phyloP scores from a whole-genome alignment of 805 yeast genomes.

The Lipomyces sp. region DNA sequence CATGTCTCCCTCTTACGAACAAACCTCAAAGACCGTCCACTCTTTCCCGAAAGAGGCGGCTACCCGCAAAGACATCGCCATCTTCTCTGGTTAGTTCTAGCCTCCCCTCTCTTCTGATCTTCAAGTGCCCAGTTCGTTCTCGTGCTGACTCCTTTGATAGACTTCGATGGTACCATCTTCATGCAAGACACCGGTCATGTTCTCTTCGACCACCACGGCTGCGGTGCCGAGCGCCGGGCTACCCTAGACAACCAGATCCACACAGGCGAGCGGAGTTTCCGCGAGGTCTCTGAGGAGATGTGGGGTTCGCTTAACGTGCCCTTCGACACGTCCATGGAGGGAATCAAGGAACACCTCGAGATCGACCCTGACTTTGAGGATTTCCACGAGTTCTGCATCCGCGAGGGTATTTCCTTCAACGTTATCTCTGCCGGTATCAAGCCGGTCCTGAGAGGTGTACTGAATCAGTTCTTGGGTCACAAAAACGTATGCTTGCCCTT shows the following conservation, averaged over 20 bases:
- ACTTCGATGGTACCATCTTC: constrained; percentile 47
- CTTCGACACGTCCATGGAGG: constrained; percentile 40
- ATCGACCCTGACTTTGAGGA: constrained; percentile 43
- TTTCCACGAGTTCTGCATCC: constrained; percentile 41
- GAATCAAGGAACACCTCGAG: constrained; percentile 38
- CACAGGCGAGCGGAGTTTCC: constrained; percentile 39
- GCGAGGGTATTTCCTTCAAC: constrained; percentile 42
- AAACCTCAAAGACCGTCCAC: neutral
- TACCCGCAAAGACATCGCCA: constrained; percentile 28
- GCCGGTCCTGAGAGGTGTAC: constrained; percentile 44
- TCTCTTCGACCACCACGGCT: constrained; percentile 44
- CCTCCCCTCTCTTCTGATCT: no score
- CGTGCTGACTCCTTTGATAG: constrained; percentile 36
- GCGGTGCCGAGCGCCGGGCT: constrained; percentile 41
- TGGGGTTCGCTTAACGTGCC: constrained; percentile 45
- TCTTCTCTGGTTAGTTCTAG: constrained; percentile 21
- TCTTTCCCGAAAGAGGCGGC: constrained; percentile 2
- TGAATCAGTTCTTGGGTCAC: constrained; percentile 42
- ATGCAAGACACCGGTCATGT: constrained; percentile 47
- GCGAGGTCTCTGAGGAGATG: constrained; percentile 45
- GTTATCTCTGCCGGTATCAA: constrained; percentile 46
- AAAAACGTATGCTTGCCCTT: constrained; percentile 27
- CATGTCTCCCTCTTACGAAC: no score
- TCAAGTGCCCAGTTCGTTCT: constrained; percentile 4
- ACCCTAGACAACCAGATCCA: constrained; percentile 41